phyloP scores from a whole-genome alignment of 805 yeast species.

The Pichia gijzeniarum region DNA sequence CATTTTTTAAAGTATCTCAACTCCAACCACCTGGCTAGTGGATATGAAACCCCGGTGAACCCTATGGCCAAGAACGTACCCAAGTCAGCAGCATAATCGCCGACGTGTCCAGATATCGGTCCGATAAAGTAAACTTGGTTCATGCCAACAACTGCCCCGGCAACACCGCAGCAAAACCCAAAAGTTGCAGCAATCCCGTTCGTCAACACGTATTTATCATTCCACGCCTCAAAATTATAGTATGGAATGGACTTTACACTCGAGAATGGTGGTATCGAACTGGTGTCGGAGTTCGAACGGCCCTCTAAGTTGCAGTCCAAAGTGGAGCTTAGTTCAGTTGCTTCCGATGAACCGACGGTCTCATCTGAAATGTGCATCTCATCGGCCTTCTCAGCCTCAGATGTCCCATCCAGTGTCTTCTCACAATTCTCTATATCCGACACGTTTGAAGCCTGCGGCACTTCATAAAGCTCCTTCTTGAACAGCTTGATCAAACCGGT shows the following conservation, averaged over 20 bases:
- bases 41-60: constrained; percentile 58
- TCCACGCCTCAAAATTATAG: constrained; percentile 75
- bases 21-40: constrained; percentile 60
- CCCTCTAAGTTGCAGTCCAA: no score
- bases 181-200: constrained; percentile 64
- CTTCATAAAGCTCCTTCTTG: constrained; percentile 34
- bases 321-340: no score
- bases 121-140: constrained; percentile 81
- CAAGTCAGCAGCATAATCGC: constrained; percentile 68
- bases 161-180: constrained; percentile 64
- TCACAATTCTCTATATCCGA: not conserved
- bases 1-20: constrained; percentile 43
- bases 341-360: not conserved
- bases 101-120: constrained; percentile 58
- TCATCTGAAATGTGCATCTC: not conserved
- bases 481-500: constrained; percentile 35
- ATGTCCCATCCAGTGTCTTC: not conserved
- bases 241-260: constrained; percentile 27
- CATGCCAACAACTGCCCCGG: constrained; percentile 85
- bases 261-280: constrained; percentile 14
- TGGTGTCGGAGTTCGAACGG: not conserved
- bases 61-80: constrained; percentile 79
- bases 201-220: constrained; percentile 52
- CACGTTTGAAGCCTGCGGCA: constrained; percentile 1
- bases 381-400: not conserved